Evolutionary conservation across 176 grass and related monocot genomes (phyloP), one percentile per base, ranked within the genome.

Genomic region (Dendrocalamus sinicus): DNA sequence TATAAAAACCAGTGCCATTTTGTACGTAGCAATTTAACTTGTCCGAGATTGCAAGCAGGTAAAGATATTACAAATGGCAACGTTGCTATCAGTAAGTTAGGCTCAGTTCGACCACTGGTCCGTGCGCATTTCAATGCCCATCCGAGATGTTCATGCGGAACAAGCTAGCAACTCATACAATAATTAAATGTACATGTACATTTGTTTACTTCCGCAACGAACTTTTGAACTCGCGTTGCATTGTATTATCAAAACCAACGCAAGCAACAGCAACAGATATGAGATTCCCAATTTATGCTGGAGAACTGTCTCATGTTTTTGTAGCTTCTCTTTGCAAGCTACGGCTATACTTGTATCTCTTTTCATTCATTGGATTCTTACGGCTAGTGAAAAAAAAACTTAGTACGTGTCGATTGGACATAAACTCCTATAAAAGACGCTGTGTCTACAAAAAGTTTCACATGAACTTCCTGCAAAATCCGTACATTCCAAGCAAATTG

Each of bases 41-140:
- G 51, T 76, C 40, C 41, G 10, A 14, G 44, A 23, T 3, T 23
- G 57, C 45, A 52, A 78, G 30, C 24, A 11, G 37, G 24, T 70
- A 5, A 65, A 20, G 57, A 46, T 45, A 52, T 71, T 20, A 70
- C 78, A 78, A 72, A 72, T 72, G 84, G 88, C 79, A 41, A 30
- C 61, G 65, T 76, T 60, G 57, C 30, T 66, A 17, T 64, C 57
- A 3, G 28, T 26, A 4, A 54, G 6, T 17, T 20, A 55, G 30
- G 45, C 19, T 55, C 67, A 62, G 53, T 61, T 50, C 48, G 58
- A 48, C 67, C 62, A 28, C 14, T 45, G 76, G 11, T 24, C 47
- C 17, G 16, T 64, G 78, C 0, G 11, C 30, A 19, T 80, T 37
- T 23, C 44, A 44, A 10, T 8, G 67, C 19, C 16, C 66, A 10